Evolutionary conservation across 2,329 filamentous ascomycete species (phyloP), one percentile per base, ranked within the genome.

Genomic region (Xylariales sp.): DNA sequence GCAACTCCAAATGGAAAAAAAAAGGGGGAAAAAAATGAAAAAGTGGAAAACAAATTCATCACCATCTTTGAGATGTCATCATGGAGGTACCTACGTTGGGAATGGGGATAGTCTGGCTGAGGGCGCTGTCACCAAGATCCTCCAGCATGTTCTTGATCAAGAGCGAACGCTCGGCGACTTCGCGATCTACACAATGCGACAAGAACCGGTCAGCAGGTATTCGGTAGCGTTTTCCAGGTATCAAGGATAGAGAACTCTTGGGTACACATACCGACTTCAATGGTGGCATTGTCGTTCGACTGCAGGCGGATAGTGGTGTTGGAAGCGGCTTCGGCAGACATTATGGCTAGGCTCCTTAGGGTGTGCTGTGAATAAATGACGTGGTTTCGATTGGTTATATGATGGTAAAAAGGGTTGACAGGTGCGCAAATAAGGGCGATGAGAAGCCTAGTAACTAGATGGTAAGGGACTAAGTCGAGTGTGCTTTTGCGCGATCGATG

Each of bases 111-210:
- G 85, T 76, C 58, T 90, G 82, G 16, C 61, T 67, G 23, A 76
- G 63, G 16, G 60, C 58, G 51, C 76, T 64, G 17, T 84, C 82
- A 50, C 88, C 89, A 33, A 97, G 70, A 69, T 98, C 93, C 59
- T 95, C 90, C 31, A 98, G 78, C 84, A 98, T 84, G 74, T 97
- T 95, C 81, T 95, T 96, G 73, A 98, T 94, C 37, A 98, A 76
- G 56, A 96, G 81, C 4, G 88, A 95, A 49, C 91, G 87, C 72
- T 95, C 88, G 29, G 87, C 88, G 44, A 97, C 86, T 25, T 78
- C n/a, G n/a, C n/a, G n/a, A n/a, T n/a, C n/a, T n/a, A n/a, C n/a
- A n/a, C n/a, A n/a, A n/a, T n/a, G n/a, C n/a, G n/a, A n/a, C n/a
- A n/a, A n/a, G n/a, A n/a, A n/a, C n/a, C n/a, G n/a, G n/a, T n/a